Conservation (phyloP, 1,284 basidiomycete genomes). For the Ganoderma multipileum region DNA sequence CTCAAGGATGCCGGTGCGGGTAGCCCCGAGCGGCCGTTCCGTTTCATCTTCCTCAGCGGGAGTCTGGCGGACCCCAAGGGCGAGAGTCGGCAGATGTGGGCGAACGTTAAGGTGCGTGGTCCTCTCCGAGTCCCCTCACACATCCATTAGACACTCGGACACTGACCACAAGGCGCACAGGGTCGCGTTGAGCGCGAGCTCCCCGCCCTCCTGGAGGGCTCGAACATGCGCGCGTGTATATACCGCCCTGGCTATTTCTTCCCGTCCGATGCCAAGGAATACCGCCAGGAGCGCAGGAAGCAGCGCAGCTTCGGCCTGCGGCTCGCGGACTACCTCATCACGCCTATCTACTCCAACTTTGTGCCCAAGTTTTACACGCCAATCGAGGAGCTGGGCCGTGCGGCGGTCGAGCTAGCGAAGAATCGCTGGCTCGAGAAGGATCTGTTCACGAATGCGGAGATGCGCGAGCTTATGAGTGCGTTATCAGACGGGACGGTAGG, state of each 20-base stretch:
- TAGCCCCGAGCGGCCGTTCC: slow-evolving; percentile 36
- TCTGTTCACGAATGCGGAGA: slow-evolving; percentile 34
- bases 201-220: slow-evolving; percentile 30
- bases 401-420: slow-evolving; percentile 40
- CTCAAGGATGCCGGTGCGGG: slow-evolving; percentile 42
- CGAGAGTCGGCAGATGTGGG: slow-evolving; percentile 41
- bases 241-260: slow-evolving; percentile 43
- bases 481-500: background rate
- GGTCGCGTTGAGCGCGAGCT: slow-evolving; percentile 42
- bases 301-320: slow-evolving; percentile 33
- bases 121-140: background rate
- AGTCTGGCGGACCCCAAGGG: slow-evolving; percentile 40
- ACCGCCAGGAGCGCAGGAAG: slow-evolving; percentile 38
- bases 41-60: slow-evolving; percentile 45
- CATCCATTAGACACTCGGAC: background rate
- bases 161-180: slow-evolving; percentile 19
- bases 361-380: slow-evolving; percentile 32
- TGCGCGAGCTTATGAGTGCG: slow-evolving; percentile 31
- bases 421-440: slow-evolving; percentile 38
- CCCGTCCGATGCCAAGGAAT: slow-evolving; percentile 34
- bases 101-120: slow-evolving; percentile 43
- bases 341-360: slow-evolving; percentile 24
- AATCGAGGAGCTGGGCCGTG: slow-evolving; percentile 34
- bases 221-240: slow-evolving; percentile 35
- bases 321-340: slow-evolving; percentile 25